Evolutionary conservation across 1,284 basidiomycete species (phyloP).

Genomic region (Phylloboletellus chloephorus): DNA sequence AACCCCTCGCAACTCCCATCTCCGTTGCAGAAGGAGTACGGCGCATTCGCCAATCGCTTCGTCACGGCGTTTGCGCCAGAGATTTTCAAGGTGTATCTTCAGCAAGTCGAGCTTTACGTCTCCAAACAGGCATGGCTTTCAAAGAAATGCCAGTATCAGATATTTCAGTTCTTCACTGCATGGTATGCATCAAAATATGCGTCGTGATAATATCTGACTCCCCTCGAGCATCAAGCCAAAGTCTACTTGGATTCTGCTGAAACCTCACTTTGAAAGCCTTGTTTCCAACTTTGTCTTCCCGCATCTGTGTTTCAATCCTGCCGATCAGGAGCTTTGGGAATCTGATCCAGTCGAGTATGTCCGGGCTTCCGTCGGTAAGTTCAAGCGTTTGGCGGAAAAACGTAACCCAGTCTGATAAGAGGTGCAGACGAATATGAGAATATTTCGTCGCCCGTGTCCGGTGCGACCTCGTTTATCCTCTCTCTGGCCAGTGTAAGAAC

Average conservation of each 20-base stretch:
- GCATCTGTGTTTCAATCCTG: slow-evolving; percentile 71
- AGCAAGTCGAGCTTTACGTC: slow-evolving; percentile 69
- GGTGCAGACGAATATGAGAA: slow-evolving; percentile 71
- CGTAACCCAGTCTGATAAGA: not conserved
- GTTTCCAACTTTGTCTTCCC: slow-evolving; percentile 79
- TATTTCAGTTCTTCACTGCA: slow-evolving; percentile 79
- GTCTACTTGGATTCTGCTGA: slow-evolving; percentile 78
- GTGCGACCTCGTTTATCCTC: slow-evolving; percentile 74
- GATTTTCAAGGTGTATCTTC: slow-evolving; percentile 74
- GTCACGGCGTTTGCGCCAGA: slow-evolving; percentile 75
- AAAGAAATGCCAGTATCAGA: slow-evolving; percentile 75
- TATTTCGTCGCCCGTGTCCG: slow-evolving; percentile 67
- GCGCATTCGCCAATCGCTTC: slow-evolving; percentile 71
- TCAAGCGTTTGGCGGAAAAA: not conserved
- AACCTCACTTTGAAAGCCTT: slow-evolving; percentile 73
- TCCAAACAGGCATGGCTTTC: slow-evolving; percentile 71
- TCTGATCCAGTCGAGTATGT: slow-evolving; percentile 77
- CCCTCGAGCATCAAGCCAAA: slow-evolving; percentile 78
- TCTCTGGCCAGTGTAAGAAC: slow-evolving; percentile 72
- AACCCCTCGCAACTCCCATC: slow-evolving; percentile 80
- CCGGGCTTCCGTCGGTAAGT: slow-evolving; percentile 63
- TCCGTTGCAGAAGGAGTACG: slow-evolving; percentile 64
- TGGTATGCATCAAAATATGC: slow-evolving; percentile 48
- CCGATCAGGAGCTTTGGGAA: slow-evolving; percentile 67
- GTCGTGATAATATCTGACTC: slow-evolving; percentile 6